Percentiles rank a stretch among this genome's conserved stretches.
Evolutionary conservation across 2,329 filamentous ascomycete genomes (phyloP).

Genomic region (Didymella segeticola): DNA sequence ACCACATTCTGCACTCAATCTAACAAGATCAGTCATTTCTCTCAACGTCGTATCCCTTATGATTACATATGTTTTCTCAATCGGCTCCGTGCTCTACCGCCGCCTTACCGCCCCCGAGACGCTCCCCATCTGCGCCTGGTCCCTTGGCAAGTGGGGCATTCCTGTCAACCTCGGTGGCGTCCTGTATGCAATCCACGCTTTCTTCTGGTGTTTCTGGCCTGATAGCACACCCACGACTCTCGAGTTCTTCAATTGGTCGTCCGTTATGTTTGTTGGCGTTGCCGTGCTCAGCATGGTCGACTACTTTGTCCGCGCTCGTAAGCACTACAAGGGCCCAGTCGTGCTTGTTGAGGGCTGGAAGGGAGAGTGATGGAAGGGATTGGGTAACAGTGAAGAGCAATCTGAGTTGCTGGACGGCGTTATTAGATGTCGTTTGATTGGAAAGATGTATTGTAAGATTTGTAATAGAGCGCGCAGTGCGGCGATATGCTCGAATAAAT

Average conservation of each 20-base stretch:
- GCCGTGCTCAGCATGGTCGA: slow-evolving; percentile 34
- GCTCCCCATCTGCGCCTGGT: slow-evolving; percentile 49
- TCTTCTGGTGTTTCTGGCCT: slow-evolving; percentile 54
- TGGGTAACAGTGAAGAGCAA: not conserved
- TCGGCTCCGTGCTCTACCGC: slow-evolving; percentile 50
- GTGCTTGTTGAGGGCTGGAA: slow-evolving; percentile 36
- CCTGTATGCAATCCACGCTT: slow-evolving; percentile 45
- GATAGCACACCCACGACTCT: slow-evolving; percentile 33
- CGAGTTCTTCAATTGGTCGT: slow-evolving; percentile 45
- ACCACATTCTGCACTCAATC: not conserved
- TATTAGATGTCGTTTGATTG: not conserved
- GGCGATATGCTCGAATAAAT: slow-evolving; percentile 1
- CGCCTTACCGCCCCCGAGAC: slow-evolving; percentile 47
- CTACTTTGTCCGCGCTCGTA: slow-evolving; percentile 40
- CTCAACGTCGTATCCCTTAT: slow-evolving; percentile 49
- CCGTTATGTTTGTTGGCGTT: slow-evolving; percentile 46
- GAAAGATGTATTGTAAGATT: slow-evolving; percentile 8
- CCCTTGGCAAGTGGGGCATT: slow-evolving; percentile 48
- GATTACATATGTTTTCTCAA: slow-evolving; percentile 52
- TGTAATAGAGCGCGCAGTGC: slow-evolving; percentile 5
- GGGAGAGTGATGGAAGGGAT: slow-evolving; percentile 24
- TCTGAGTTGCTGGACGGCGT: slow-evolving; percentile 1
- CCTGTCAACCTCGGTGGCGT: slow-evolving; percentile 48
- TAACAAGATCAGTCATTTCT: slow-evolving; percentile 43
- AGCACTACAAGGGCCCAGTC: slow-evolving; percentile 45